Percentiles rank a stretch among this genome's conserved stretches.
Evolutionary conservation across 1,139 yeast species (phyloP).

Genomic region (Torulaspora pretoriensis): DNA sequence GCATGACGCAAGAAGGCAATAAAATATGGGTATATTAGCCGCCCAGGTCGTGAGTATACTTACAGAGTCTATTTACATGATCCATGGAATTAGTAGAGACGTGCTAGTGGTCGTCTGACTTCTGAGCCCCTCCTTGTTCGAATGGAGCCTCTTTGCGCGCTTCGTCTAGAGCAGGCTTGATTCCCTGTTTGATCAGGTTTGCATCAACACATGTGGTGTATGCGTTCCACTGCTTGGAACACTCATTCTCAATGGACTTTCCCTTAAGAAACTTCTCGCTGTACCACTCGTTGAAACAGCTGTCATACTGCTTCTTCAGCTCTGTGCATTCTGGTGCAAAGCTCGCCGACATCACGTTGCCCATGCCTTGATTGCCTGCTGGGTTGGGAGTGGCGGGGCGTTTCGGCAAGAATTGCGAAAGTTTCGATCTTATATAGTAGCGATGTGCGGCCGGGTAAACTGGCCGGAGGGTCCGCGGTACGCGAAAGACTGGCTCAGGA

Average conservation of each 20-base stretch:
- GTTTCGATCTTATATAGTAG: background rate
- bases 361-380: slow-evolving; percentile 43
- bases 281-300: slow-evolving; percentile 93
- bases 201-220: slow-evolving; percentile 82
- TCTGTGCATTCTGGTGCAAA: slow-evolving; percentile 97
- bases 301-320: slow-evolving; percentile 78
- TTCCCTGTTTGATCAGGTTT: slow-evolving; percentile 36
- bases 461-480: no score
- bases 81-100: background rate
- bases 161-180: slow-evolving; percentile 74
- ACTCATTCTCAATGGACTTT: slow-evolving; percentile 64
- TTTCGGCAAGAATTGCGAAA: background rate
- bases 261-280: slow-evolving; percentile 60
- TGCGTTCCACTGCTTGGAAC: slow-evolving; percentile 82
- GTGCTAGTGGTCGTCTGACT: slow-evolving; percentile 6
- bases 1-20: background rate
- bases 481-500: background rate
- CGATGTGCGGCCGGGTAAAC: background rate
- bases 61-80: slow-evolving; percentile 2
- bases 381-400: background rate
- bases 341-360: slow-evolving; percentile 79
- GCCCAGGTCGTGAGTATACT: background rate
- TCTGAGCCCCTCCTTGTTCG: slow-evolving; percentile 51
- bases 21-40: slow-evolving; percentile 1
- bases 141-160: slow-evolving; percentile 92